These are phyloP conservation scores for Xylaria sp. DNA, from an alignment of 2,329 filamentous ascomycete species.

Conservation along the genomic window DNA sequence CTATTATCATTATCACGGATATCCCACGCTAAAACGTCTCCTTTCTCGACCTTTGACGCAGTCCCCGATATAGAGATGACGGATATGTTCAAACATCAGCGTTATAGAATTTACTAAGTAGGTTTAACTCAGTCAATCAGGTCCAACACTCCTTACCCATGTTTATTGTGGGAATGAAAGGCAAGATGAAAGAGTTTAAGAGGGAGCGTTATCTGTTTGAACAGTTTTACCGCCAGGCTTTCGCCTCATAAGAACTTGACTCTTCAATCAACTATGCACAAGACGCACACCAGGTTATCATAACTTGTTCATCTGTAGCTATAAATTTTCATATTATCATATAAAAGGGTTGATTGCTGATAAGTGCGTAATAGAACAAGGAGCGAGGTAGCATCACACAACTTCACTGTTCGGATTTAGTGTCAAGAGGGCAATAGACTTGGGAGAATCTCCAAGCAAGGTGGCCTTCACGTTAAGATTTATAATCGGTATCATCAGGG, in stretches of 20 bases:
- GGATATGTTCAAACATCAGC: background rate
- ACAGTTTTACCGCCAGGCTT: background rate
- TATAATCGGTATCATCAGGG: background rate
- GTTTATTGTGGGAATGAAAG: background rate
- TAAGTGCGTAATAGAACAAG: background rate
- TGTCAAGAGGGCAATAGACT: background rate
- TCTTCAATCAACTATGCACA: background rate
- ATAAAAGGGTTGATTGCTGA: background rate
- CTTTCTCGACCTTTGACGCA: background rate
- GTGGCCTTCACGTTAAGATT: background rate
- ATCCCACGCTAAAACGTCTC: background rate
- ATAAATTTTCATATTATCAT: background rate
- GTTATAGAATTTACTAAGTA: background rate
- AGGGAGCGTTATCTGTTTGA: background rate
- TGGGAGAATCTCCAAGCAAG: no score
- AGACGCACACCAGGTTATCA: background rate
- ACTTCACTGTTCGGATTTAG: background rate
- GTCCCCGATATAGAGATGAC: no score
- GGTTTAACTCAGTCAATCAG: constrained; percentile 2
- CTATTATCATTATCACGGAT: background rate
- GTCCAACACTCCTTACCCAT: background rate
- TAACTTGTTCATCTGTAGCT: background rate
- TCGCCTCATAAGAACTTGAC: background rate
- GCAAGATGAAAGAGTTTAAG: background rate
- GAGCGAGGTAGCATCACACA: background rate